Conservation (phyloP, 2,329 filamentous ascomycete genomes). For the Sporothrix euskadiensis region DNA sequence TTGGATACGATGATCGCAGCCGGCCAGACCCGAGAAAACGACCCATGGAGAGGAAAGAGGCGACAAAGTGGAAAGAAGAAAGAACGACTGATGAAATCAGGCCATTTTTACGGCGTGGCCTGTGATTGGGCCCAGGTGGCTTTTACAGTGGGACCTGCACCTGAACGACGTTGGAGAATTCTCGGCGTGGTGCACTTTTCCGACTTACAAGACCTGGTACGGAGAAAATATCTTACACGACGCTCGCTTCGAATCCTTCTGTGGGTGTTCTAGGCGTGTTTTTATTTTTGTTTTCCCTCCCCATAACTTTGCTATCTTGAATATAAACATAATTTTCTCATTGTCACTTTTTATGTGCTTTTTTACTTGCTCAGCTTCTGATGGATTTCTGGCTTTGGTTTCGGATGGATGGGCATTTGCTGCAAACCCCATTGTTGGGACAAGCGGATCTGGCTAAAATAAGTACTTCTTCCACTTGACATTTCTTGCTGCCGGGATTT, state of each 20-base stretch:
- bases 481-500: constrained; percentile 12
- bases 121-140: constrained; percentile 3
- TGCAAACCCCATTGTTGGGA: constrained; percentile 14
- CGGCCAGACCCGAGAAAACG: constrained; percentile 29
- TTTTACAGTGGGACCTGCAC: background rate
- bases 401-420: constrained; percentile 4
- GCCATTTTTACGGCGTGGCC: constrained; percentile 24
- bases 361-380: background rate
- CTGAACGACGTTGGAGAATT: background rate
- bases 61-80: constrained; percentile 24
- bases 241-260: background rate
- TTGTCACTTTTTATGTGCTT: background rate
- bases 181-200: constrained; percentile 18
- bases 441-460: background rate
- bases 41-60: constrained; percentile 21
- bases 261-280: background rate
- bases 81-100: constrained; percentile 28
- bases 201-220: background rate
- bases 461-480: background rate
- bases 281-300: background rate
- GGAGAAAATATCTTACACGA: constrained; percentile 11
- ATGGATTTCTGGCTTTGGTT: background rate
- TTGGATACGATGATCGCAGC: constrained; percentile 13
- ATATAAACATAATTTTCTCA: background rate
- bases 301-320: background rate